These are phyloP conservation scores for Wickerhamiella shivajii DNA, from an alignment of 805 yeast genomes.

Conservation along the genomic window DNA sequence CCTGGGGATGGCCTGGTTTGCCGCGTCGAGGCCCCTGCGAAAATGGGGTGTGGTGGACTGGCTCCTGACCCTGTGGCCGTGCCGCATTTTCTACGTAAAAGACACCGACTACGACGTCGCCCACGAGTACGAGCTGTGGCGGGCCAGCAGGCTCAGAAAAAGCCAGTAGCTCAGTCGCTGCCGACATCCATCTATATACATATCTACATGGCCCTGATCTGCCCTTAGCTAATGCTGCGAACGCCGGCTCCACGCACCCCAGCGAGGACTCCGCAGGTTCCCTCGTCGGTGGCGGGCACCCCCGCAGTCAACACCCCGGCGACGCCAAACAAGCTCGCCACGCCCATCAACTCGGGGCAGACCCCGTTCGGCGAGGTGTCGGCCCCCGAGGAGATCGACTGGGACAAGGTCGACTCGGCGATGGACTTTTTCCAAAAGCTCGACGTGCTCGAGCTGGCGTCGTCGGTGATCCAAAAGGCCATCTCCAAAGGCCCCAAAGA, in stretches of 20 bases:
- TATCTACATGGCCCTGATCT: no score
- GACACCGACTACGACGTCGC: slow-evolving; percentile 26
- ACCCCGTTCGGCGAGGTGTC: slow-evolving; percentile 1
- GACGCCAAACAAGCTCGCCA: slow-evolving; percentile 3
- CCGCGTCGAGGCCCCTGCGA: slow-evolving; percentile 38
- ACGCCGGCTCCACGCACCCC: no score
- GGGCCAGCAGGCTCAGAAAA: neutral
- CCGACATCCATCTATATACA: no score
- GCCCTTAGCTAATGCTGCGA: no score
- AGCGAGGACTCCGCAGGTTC: no score
- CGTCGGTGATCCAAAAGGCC: slow-evolving; percentile 13
- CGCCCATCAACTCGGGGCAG: neutral
- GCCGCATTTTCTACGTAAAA: slow-evolving; percentile 28
- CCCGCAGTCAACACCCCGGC: slow-evolving; percentile 4
- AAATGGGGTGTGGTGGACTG: slow-evolving; percentile 55
- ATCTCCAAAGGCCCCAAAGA: slow-evolving; percentile 17
- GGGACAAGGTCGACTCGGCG: slow-evolving; percentile 17
- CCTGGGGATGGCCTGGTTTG: slow-evolving; percentile 45
- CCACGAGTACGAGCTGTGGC: slow-evolving; percentile 23
- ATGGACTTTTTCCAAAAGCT: slow-evolving; percentile 13
- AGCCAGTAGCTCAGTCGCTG: no score
- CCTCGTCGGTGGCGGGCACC: no score
- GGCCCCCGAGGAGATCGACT: slow-evolving; percentile 11
- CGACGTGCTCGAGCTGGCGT: slow-evolving; percentile 18
- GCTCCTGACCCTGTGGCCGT: slow-evolving; percentile 45